Evolutionary conservation across 768 basidiomycete species (phyloP).

Genomic region (Pleurotus cornucopiae): DNA sequence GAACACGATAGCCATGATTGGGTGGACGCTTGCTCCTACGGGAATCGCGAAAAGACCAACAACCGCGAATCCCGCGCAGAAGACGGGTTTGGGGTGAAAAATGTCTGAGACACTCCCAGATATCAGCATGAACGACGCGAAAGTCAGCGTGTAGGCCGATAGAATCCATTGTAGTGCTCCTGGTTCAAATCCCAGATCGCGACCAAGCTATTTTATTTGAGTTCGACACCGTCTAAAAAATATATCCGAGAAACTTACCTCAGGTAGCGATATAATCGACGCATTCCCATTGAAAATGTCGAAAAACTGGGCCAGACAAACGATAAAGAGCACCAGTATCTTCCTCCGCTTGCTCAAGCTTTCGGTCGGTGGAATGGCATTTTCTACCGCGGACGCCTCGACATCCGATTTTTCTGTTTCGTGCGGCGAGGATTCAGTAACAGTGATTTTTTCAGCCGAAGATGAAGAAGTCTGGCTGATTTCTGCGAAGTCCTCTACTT

Average conservation of each 20-base stretch:
- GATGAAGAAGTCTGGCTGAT: too few relatives aligned
- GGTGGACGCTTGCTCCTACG: slow-evolving; percentile 3
- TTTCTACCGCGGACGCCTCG: too few relatives aligned
- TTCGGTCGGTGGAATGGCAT: too few relatives aligned
- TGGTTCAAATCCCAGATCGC: background rate
- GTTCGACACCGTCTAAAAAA: background rate
- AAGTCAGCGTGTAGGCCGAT: slow-evolving; percentile 36
- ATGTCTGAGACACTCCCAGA: slow-evolving; percentile 16
- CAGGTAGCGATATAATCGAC: background rate
- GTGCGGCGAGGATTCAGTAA: too few relatives aligned
- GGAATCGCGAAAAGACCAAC: slow-evolving; percentile 10
- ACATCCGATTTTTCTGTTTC: too few relatives aligned
- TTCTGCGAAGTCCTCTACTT: too few relatives aligned
- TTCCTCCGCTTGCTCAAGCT: background rate
- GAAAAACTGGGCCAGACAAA: background rate
- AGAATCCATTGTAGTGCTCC: slow-evolving; percentile 29
- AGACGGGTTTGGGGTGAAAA: slow-evolving; percentile 18
- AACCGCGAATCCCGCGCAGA: slow-evolving; percentile 9
- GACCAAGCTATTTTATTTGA: background rate
- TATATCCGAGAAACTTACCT: background rate
- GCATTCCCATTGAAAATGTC: background rate
- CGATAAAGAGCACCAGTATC: background rate
- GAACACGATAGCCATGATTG: slow-evolving; percentile 11
- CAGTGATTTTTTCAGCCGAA: too few relatives aligned
- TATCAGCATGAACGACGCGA: slow-evolving; percentile 33